phyloP scores from a whole-genome alignment of 352 stramenopile genomes.

The Ophiocytium majus region DNA sequence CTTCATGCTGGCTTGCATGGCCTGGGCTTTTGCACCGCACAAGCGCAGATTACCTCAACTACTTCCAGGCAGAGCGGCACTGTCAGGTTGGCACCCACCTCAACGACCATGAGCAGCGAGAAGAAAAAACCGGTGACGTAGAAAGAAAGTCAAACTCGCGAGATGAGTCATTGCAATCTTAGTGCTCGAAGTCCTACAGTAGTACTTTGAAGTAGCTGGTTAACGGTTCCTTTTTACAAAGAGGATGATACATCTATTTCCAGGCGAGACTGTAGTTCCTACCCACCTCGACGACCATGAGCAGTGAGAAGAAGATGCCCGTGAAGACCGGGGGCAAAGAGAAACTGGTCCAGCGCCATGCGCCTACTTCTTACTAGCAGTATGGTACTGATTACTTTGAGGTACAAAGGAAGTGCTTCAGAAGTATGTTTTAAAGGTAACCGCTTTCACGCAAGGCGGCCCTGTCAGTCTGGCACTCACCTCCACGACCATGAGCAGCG shows the following conservation, averaged over 20 bases:
- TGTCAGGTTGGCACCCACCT: no score
- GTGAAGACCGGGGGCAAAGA: background rate
- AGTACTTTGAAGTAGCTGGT: no score
- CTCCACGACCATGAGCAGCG: constrained; percentile 47
- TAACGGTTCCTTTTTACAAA: no score
- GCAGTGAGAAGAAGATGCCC: background rate
- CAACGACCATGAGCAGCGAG: background rate
- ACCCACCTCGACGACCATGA: background rate
- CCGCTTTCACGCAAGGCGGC: background rate
- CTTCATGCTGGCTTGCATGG: background rate
- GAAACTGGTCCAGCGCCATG: background rate
- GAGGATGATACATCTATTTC: no score
- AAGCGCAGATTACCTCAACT: no score
- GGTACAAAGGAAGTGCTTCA: background rate
- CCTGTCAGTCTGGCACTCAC: background rate
- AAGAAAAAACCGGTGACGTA: background rate
- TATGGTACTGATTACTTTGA: no score
- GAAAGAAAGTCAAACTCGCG: background rate
- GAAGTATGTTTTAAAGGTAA: background rate
- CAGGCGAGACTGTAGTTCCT: no score
- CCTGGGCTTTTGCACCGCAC: background rate
- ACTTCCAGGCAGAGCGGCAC: background rate
- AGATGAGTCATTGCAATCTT: background rate
- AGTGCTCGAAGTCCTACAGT: background rate
- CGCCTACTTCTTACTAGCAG: no score